Evolutionary conservation across 73 alveolate species (phyloP).

Genomic region (Symbiodinium natans): DNA sequence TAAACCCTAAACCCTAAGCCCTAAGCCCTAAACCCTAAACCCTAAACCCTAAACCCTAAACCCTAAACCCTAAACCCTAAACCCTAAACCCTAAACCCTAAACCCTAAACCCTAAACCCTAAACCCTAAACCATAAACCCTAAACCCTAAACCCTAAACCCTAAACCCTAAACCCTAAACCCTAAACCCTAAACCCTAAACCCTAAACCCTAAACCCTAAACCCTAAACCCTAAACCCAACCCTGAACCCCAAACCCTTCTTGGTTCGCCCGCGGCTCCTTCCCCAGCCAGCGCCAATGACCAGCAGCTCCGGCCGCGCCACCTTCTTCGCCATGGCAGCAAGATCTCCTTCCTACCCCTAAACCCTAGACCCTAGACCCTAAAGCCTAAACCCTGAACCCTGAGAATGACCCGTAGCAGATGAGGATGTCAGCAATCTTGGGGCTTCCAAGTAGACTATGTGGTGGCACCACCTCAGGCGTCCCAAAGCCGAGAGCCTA

Average conservation of each 20-base stretch:
- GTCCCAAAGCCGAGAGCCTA: too few relatives aligned
- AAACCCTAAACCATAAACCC: not conserved
- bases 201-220: not conserved
- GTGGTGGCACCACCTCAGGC: too few relatives aligned
- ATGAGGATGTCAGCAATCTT: too few relatives aligned
- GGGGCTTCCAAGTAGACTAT: too few relatives aligned
- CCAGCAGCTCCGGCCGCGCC: constrained; percentile 15
- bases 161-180: not conserved
- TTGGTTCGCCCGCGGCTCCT: too few relatives aligned
- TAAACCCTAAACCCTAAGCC: too few relatives aligned
- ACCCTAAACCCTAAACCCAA: not conserved
- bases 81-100: too few relatives aligned
- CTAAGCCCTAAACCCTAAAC: too few relatives aligned
- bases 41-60: not conserved
- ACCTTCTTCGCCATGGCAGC: not conserved
- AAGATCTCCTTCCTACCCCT: not conserved
- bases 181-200: not conserved
- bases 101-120: too few relatives aligned
- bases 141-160: not conserved
- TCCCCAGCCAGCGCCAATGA: constrained; percentile 67
- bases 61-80: too few relatives aligned
- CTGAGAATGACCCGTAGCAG: too few relatives aligned
- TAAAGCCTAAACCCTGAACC: not conserved
- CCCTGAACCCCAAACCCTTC: too few relatives aligned
- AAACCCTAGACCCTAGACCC: not conserved